Percentiles rank a stretch among this genome's conserved stretches.
Conservation (phyloP, 1,284 basidiomycete species). For the Porodaedalea pini region DNA sequence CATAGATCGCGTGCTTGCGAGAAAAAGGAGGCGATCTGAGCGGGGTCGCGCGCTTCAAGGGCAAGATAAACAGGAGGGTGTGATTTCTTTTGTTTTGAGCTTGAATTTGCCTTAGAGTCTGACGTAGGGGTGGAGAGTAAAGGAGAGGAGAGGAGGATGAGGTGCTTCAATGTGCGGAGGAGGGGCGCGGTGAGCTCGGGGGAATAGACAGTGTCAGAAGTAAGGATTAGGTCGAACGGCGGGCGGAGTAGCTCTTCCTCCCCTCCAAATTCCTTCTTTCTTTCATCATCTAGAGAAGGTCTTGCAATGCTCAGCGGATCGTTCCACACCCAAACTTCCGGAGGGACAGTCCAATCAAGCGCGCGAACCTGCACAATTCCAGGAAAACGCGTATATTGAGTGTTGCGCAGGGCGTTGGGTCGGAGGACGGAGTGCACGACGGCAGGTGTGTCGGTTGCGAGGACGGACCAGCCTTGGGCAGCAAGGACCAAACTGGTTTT, state of each 20-base stretch:
- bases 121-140: slow-evolving; percentile 25
- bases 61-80: slow-evolving; percentile 60
- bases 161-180: slow-evolving; percentile 58
- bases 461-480: slow-evolving; percentile 69
- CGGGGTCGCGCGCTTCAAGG: slow-evolving; percentile 75
- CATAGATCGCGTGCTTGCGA: slow-evolving; percentile 39
- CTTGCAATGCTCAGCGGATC: slow-evolving; percentile 33
- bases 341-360: slow-evolving; percentile 61
- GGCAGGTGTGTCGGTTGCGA: slow-evolving; percentile 74
- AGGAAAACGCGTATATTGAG: slow-evolving; percentile 36
- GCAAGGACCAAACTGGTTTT: slow-evolving; percentile 60
- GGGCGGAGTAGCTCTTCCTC: slow-evolving; percentile 34
- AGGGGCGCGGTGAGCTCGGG: slow-evolving; percentile 65
- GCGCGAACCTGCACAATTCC: slow-evolving; percentile 49
- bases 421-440: slow-evolving; percentile 67
- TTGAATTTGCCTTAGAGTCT: not conserved
- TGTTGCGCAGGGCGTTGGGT: slow-evolving; percentile 60
- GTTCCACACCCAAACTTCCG: slow-evolving; percentile 55
- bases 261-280: not conserved
- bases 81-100: not conserved
- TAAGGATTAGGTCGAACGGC: slow-evolving; percentile 77
- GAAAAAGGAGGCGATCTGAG: slow-evolving; percentile 58
- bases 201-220: slow-evolving; percentile 83
- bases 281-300: not conserved
- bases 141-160: slow-evolving; percentile 36